These are phyloP conservation scores for Cercophora sp. DNA, from an alignment of 495 filamentous ascomycete species.

Conservation along the genomic window DNA sequence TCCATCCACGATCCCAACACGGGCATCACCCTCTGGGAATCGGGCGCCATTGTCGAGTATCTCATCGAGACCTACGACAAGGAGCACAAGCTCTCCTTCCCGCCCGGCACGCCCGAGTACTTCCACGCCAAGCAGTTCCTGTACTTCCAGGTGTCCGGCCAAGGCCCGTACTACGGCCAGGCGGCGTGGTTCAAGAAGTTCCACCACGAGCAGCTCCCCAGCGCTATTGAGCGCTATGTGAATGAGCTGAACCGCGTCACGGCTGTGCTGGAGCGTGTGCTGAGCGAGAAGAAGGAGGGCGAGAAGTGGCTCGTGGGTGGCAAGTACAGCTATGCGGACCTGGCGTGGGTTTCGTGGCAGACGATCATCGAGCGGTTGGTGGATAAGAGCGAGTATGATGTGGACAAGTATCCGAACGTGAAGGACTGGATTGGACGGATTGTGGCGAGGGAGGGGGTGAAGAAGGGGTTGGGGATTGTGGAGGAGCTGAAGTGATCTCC, in stretches of 20 bases:
- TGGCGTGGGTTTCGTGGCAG: constrained; percentile 59
- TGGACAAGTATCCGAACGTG: constrained; percentile 29
- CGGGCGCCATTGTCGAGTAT: constrained; percentile 72
- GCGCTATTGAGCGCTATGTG: constrained; percentile 55
- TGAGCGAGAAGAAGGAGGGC: constrained; percentile 42
- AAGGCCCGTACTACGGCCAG: constrained; percentile 67
- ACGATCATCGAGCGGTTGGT: constrained; percentile 18
- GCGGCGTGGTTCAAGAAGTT: constrained; percentile 42
- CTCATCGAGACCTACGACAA: constrained; percentile 68
- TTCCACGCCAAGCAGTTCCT: constrained; percentile 61
- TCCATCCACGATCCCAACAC: constrained; percentile 64
- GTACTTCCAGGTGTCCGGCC: constrained; percentile 62
- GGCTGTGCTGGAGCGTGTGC: constrained; percentile 51
- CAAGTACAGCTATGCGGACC: constrained; percentile 56
- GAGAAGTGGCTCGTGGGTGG: constrained; percentile 54
- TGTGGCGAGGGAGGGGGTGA: constrained; percentile 1
- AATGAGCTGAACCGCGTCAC: constrained; percentile 60
- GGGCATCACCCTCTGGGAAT: constrained; percentile 63
- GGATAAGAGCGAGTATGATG: constrained; percentile 8
- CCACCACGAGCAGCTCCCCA: constrained; percentile 58
- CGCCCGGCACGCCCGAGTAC: constrained; percentile 42
- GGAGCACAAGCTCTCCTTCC: constrained; percentile 55
- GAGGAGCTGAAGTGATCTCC: neutral
- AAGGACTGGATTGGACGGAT: constrained; percentile 37
- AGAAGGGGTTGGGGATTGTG: neutral